Evolutionary conservation across 345 rosid species (phyloP), one percentile per base, ranked within the genome.

Genomic region (Heritiera fomes): DNA sequence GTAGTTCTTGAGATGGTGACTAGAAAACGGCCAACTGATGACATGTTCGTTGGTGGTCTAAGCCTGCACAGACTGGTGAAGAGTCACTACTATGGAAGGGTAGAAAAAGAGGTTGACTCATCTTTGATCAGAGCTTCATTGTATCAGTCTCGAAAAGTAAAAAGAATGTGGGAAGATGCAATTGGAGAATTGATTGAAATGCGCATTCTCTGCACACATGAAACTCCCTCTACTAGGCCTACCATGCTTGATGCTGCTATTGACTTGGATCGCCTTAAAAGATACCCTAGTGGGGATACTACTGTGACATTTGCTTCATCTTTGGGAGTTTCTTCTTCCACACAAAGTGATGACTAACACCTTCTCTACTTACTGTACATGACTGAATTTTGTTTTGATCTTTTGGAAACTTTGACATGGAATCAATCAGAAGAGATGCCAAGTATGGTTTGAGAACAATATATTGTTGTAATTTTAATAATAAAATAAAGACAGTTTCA

Each of bases 181-280:
- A 74, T 83, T 0, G 81, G 59, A 34, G 88, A 88, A 81, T 63
- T 90, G 78, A 72, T 84, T 3, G 91, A 90, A 63, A 59, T 90
- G 53, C 91, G 93, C 10, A 79, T 90, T 77, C 88, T 88, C 14
- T 88, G 91, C 85, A 88, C 91, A 0, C 91, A 86, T 69, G 87
- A 87, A 17, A 77, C 85, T 6, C 93, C 90, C 15, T 84, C 89
- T n/a, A 78, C 77, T 1, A 83, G 91, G 75, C 93, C 93, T 6
- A 88, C 87, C 11, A 90, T 90, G 93, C 88, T 88, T 1, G 91
- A 90, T 75, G 89, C 83, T 2, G 93, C 93, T 0, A 88, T 87
- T 78, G 90, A 90, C 81, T 73, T 90, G 81, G 82, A 83, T 65
- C 75, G 88, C 34, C 86, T 88, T 67, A 90, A 88, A 83, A 85